Evolutionary conservation across 2,329 filamentous ascomycete species (phyloP).

Genomic region (Ceratocystis smalleyi): DNA sequence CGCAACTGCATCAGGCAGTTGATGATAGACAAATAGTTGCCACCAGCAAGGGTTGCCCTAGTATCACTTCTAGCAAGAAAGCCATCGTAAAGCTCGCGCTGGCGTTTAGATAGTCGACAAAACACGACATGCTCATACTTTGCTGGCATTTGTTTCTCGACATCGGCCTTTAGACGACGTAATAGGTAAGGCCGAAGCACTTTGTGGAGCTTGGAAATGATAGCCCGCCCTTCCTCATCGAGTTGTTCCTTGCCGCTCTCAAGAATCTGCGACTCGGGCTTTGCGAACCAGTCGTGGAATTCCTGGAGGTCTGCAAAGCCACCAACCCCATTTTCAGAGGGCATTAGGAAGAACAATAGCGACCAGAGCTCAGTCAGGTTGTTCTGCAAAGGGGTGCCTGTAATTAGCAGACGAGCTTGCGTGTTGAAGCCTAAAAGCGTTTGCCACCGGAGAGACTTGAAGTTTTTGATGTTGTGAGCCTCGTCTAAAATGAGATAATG

Average conservation of each 20-base stretch:
- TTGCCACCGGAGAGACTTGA: conserved; percentile 94
- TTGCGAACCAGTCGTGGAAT: conserved; percentile 90
- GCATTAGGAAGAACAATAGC: conserved; percentile 88
- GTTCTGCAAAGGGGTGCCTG: conserved; percentile 90
- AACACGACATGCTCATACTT: conserved; percentile 97
- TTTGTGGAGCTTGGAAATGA: conserved; percentile 86
- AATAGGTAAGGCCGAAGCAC: conserved; percentile 84
- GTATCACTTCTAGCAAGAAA: conserved; percentile 87
- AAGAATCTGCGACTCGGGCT: conserved; percentile 87
- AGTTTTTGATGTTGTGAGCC: conserved; percentile 99
- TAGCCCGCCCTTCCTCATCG: conserved; percentile 81
- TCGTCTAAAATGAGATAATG: conserved; percentile 98
- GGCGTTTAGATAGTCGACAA: conserved; percentile 85
- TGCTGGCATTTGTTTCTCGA: conserved; percentile 96
- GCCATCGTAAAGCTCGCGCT: conserved; percentile 89
- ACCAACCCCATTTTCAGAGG: conserved; percentile 69
- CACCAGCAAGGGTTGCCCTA: conserved; percentile 71
- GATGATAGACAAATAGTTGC: conserved; percentile 95
- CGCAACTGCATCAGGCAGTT: conserved; percentile 95
- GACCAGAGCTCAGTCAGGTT: conserved; percentile 97
- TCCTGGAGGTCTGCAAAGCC: conserved; percentile 91
- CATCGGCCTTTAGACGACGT: conserved; percentile 81
- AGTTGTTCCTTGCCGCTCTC: conserved; percentile 88
- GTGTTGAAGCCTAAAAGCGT: conserved; percentile 89
- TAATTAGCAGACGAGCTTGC: conserved; percentile 69